Percentiles rank a stretch among this genome's conserved stretches.
Evolutionary conservation across 208 protist genomes (phyloP).

Genomic region (Sergeia podlipaevii): DNA sequence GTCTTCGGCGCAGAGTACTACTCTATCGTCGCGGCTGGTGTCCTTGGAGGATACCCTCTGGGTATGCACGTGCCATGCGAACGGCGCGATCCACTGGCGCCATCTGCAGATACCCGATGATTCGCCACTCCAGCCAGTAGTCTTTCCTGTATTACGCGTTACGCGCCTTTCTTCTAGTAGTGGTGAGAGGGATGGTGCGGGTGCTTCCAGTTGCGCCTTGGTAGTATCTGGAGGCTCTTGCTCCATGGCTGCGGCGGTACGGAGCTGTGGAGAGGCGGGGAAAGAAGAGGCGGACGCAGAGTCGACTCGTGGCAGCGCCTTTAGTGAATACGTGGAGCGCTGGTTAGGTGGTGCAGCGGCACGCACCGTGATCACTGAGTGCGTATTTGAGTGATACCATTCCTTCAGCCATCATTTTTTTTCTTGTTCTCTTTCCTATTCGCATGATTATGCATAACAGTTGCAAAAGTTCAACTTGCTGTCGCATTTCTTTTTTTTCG

Average conservation of each 20-base stretch:
- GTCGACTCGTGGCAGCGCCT: background rate
- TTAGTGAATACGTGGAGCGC: conserved; percentile 3
- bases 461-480: background rate
- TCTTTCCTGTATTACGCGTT: conserved; percentile 29
- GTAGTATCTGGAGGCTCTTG: background rate
- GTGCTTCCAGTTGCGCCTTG: background rate
- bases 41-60: conserved; percentile 48
- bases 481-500: no score
- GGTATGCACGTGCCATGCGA: conserved; percentile 24
- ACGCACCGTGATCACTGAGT: conserved; percentile 1
- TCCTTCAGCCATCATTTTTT: conserved; percentile 4
- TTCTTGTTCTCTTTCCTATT: conserved; percentile 6
- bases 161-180: conserved; percentile 8
- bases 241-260: background rate
- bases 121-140: conserved; percentile 22
- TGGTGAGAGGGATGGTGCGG: conserved; percentile 6
- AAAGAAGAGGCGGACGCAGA: background rate
- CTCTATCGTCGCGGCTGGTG: conserved; percentile 4
- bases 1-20: background rate
- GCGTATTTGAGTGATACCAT: background rate
- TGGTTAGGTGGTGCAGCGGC: conserved; percentile 2
- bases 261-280: background rate
- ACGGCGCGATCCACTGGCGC: conserved; percentile 26
- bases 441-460: background rate
- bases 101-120: conserved; percentile 23